Conservation (phyloP, 148 eudicot species). For the Hydrangea macrophylla region DNA sequence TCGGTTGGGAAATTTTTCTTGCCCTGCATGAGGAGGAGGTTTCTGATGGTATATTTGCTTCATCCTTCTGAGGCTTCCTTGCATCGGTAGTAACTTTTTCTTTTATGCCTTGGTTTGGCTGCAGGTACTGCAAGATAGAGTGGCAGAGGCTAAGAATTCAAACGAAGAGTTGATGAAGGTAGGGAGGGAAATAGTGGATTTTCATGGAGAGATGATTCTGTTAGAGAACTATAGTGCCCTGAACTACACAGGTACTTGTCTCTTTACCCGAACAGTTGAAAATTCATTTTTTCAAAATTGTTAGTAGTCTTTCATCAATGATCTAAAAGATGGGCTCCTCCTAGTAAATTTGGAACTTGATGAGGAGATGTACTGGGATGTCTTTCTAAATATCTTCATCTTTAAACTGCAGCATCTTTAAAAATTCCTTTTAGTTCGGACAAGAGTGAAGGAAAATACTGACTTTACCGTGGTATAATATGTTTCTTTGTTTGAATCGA, state of each 20-base stretch:
- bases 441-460: no score
- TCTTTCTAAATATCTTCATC: no score
- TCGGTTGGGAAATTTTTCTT: no score
- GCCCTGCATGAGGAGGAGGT: no score
- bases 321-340: background rate
- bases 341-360: background rate
- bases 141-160: slow-evolving; percentile 45
- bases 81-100: no score
- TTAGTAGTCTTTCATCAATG: background rate
- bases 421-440: no score
- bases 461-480: background rate
- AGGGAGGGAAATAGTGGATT: slow-evolving; percentile 65
- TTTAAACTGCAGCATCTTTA: no score
- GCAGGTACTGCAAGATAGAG: slow-evolving; percentile 62
- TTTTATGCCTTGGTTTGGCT: background rate
- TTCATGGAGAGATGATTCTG: slow-evolving; percentile 88
- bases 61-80: no score
- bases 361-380: background rate
- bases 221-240: slow-evolving; percentile 87
- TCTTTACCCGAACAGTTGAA: background rate
- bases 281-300: background rate
- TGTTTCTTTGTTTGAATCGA: background rate
- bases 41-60: no score
- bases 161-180: slow-evolving; percentile 55
- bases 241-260: slow-evolving; percentile 71